Evolutionary conservation across 108 stramenopile species (phyloP), one percentile per base, ranked within the genome.

Genomic region (Stephanodiscus minutulus): DNA sequence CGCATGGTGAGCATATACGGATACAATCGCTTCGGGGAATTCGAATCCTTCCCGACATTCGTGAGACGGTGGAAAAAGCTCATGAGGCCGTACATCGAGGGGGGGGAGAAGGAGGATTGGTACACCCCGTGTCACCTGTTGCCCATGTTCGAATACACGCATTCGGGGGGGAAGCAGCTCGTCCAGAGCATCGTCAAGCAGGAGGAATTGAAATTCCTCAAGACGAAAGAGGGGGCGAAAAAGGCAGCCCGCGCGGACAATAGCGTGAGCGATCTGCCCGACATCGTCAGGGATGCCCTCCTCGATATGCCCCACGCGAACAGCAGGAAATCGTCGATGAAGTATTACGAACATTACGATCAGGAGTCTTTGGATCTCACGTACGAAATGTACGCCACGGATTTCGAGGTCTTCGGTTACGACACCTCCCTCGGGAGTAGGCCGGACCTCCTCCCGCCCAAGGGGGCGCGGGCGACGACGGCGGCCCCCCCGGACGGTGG

Each of bases 1-100:
- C 77, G 86, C 47, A 88, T 88, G 86, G 84, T 88, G 9, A 72
- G 69, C 72, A 79, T 88, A 25, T 88, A 88, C 54, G 81, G 72
- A 24, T 88, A 88, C 73, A 88, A 88, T 56, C 75, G 83, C 11
- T 88, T 85, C 62, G 83, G 85, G 2, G 58, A 76, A 18, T 15
- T 24, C 6, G 87, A 88, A 63, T 61, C 72, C 29, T 88, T 88
- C 73, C 55, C 66, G 25, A 39, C 64, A 37, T 88, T 88, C 65
- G 63, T 86, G 7, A 39, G 58, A 36, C 37, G 73, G 44, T 88
- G 87, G 87, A 63, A 80, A n/a, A 35, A 58, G 11, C 57, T 71
- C 11, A 82, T 78, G 63, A 72, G 65, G 37, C 70, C 63, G 54
- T 88, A 88, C 60, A 60, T 76, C n/a, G 83, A 83, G 31, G 37